These are phyloP conservation scores for Parasitella parasitica DNA, from an alignment of 371 early-diverging fungal species.

Conservation along the genomic window DNA sequence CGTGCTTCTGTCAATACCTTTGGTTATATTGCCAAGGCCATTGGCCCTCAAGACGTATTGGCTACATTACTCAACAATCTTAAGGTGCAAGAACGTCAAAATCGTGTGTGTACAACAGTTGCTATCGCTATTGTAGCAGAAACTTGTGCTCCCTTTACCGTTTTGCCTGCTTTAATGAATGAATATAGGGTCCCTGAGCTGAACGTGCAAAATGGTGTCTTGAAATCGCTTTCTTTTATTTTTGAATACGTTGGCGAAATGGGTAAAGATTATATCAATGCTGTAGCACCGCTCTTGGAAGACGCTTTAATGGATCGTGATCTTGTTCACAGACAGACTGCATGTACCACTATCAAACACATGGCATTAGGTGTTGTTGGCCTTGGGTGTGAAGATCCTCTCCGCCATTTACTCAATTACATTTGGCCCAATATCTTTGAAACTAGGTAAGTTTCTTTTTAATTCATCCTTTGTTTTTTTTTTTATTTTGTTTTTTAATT, in stretches of 20 bases:
- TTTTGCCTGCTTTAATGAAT: constrained; percentile 97
- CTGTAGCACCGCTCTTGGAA: constrained; percentile 93
- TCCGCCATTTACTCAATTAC: constrained; percentile 92
- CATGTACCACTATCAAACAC: constrained; percentile 92
- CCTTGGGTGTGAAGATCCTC: constrained; percentile 90
- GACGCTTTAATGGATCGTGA: constrained; percentile 98
- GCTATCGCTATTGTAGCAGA: constrained; percentile 94
- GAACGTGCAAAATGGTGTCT: constrained; percentile 97
- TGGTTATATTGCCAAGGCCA: constrained; percentile 98
- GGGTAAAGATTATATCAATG: constrained; percentile 95
- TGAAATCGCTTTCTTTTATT: constrained; percentile 92
- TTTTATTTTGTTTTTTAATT: background rate
- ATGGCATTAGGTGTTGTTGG: constrained; percentile 92
- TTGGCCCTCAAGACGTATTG: constrained; percentile 98
- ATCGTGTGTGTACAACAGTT: constrained; percentile 97
- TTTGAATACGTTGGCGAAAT: constrained; percentile 98
- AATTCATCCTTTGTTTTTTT: too few species aligned
- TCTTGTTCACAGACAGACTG: constrained; percentile 96
- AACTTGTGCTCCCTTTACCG: constrained; percentile 96
- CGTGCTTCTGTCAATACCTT: constrained; percentile 96
- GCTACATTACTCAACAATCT: constrained; percentile 96
- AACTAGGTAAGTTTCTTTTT: constrained; percentile 50
- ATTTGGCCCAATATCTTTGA: constrained; percentile 99
- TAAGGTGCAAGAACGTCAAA: constrained; percentile 98
- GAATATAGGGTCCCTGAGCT: constrained; percentile 98